Conservation (phyloP, 495 filamentous ascomycete genomes). For the Viridothelium virens region DNA sequence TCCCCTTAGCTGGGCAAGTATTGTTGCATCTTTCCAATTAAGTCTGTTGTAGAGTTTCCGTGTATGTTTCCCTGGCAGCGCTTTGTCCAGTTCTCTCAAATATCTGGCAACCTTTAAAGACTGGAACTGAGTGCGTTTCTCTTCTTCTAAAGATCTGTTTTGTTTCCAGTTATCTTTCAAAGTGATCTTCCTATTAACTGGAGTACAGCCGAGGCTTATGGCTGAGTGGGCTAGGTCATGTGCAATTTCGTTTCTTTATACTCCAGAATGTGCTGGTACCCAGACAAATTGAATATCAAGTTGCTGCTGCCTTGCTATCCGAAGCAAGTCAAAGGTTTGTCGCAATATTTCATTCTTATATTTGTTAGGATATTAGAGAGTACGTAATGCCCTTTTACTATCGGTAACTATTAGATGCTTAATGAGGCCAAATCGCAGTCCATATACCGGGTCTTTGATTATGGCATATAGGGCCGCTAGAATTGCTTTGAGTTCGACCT, state of each 20-base stretch:
- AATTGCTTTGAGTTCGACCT: background rate
- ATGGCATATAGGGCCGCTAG: background rate
- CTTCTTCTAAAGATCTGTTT: constrained; percentile 1
- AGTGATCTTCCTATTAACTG: background rate
- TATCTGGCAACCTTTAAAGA: background rate
- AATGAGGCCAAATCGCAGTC: background rate
- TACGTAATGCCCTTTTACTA: background rate
- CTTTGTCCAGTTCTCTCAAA: background rate
- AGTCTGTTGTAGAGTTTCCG: background rate
- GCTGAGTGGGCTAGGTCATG: background rate
- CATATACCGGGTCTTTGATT: background rate
- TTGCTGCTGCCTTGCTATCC: background rate
- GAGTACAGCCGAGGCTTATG: background rate
- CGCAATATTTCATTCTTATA: too few species aligned
- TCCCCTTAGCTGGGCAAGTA: too few species aligned
- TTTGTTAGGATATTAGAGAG: background rate
- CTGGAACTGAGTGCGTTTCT: background rate
- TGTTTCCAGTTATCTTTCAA: too few species aligned
- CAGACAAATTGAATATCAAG: background rate
- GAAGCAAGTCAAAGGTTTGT: background rate
- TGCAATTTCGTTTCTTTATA: background rate
- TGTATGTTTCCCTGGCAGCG: background rate
- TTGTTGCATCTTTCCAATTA: background rate
- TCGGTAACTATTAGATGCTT: background rate
- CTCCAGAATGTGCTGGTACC: background rate